phyloP scores from a whole-genome alignment of 169 alveolate species.

The Prorocentrum cordatum region DNA sequence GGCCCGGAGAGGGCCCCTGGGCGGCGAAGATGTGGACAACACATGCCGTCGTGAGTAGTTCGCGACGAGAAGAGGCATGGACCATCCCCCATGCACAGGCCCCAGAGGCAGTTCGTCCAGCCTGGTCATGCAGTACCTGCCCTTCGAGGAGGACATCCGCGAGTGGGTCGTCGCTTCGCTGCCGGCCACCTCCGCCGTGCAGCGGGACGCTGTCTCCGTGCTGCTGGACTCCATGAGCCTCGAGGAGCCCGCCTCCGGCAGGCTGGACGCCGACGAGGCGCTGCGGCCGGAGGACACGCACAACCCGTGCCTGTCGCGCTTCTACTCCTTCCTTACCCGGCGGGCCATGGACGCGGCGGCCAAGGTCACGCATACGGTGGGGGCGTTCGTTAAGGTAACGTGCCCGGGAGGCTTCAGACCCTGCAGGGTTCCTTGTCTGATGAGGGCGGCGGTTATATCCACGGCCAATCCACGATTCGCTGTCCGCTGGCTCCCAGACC shows the following conservation, averaged over 20 bases:
- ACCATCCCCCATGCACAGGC: no score
- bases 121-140: slow-evolving; percentile 38
- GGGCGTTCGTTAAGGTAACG: not conserved
- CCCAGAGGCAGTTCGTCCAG: no score
- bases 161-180: not conserved
- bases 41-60: no score
- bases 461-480: no score
- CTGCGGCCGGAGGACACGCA: not conserved
- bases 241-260: not conserved
- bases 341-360: not conserved
- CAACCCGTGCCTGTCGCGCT: not conserved
- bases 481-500: no score
- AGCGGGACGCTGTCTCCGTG: not conserved
- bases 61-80: no score
- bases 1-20: no score
- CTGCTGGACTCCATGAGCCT: not conserved
- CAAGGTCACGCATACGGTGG: not conserved
- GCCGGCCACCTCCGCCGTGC: not conserved
- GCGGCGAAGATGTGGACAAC: no score
- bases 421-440: no score
- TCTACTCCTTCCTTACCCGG: not conserved
- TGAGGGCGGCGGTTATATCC: no score
- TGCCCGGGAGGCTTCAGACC: no score
- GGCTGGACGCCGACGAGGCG: not conserved
- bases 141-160: slow-evolving; percentile 43